Conservation (phyloP, 2,329 filamentous ascomycete genomes). For the Amylocarpus encephaloides region DNA sequence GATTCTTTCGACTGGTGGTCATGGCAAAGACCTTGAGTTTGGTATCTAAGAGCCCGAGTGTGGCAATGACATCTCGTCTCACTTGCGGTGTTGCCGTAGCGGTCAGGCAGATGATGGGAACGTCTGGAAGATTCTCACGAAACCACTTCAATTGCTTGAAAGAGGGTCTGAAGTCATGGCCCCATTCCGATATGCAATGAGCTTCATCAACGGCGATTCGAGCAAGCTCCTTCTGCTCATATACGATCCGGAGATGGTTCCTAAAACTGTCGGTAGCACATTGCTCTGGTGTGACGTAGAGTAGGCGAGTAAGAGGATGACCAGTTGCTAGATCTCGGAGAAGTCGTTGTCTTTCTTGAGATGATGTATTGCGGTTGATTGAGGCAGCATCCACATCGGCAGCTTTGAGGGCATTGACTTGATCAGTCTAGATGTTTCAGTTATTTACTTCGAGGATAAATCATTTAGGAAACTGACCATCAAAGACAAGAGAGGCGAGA, state of each 20-base stretch:
- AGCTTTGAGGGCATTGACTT: constrained; percentile 72
- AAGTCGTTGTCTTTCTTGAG: constrained; percentile 59
- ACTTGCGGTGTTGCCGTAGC: constrained; percentile 82
- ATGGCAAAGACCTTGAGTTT: constrained; percentile 72
- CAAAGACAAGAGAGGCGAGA: constrained; percentile 81
- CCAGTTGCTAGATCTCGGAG: constrained; percentile 79
- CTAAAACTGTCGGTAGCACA: constrained; percentile 76
- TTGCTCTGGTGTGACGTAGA: constrained; percentile 91
- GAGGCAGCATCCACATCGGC: constrained; percentile 75
- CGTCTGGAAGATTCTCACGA: constrained; percentile 69
- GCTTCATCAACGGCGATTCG: constrained; percentile 90
- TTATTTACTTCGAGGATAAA: background rate
- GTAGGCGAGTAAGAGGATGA: constrained; percentile 72
- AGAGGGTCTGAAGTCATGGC: constrained; percentile 90
- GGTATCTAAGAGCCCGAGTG: constrained; percentile 59
- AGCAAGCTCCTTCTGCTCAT: constrained; percentile 77
- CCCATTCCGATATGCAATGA: constrained; percentile 97
- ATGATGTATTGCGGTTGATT: constrained; percentile 76
- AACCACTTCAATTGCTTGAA: constrained; percentile 88
- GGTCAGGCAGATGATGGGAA: constrained; percentile 88
- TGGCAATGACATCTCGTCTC: constrained; percentile 72
- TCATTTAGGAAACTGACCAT: constrained; percentile 53
- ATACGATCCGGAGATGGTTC: constrained; percentile 62
- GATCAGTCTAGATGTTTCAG: constrained; percentile 62
- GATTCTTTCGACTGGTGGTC: constrained; percentile 74